A percentile compares a stretch with the other conserved stretches of the same genome.
Evolutionary conservation across 2,329 filamentous ascomycete genomes (phyloP).

Genomic region (Fusarium pseudocircinatum): DNA sequence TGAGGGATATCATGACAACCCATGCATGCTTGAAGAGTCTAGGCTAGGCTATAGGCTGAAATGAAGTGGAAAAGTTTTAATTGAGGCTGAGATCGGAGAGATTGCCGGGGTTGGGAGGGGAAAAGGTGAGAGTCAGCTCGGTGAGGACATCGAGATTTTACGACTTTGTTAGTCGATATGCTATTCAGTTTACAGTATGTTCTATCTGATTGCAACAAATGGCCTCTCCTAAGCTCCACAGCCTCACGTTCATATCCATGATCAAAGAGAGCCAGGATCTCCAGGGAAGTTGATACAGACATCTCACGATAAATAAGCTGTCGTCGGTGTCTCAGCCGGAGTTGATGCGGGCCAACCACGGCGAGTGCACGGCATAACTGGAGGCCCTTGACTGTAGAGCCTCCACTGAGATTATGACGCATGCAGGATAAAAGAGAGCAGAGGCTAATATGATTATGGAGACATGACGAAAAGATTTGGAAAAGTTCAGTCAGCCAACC

Average conservation of each 20-base stretch:
- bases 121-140: neutral
- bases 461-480: conserved; percentile 31
- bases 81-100: neutral
- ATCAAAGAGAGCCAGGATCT: too few species aligned
- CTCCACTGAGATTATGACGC: conserved; percentile 19
- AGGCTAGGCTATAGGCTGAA: neutral
- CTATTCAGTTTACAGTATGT: too few species aligned
- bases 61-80: neutral
- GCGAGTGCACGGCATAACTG: conserved; percentile 21
- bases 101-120: neutral
- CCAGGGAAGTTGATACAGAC: neutral
- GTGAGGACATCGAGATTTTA: neutral
- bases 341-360: neutral
- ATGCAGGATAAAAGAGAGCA: neutral
- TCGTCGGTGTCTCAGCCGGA: conserved; percentile 17
- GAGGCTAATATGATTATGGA: conserved; percentile 29
- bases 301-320: neutral
- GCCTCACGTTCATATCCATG: too few species aligned
- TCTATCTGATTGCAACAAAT: too few species aligned
- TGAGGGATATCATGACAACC: neutral
- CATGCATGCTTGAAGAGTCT: neutral
- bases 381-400: neutral
- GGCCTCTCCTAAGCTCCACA: too few species aligned
- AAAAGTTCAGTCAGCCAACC: conserved; percentile 26
- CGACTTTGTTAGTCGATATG: neutral